Base-by-base conservation (phyloP, 139 green algal genomes). In the Chlorella ohadii region DNA sequence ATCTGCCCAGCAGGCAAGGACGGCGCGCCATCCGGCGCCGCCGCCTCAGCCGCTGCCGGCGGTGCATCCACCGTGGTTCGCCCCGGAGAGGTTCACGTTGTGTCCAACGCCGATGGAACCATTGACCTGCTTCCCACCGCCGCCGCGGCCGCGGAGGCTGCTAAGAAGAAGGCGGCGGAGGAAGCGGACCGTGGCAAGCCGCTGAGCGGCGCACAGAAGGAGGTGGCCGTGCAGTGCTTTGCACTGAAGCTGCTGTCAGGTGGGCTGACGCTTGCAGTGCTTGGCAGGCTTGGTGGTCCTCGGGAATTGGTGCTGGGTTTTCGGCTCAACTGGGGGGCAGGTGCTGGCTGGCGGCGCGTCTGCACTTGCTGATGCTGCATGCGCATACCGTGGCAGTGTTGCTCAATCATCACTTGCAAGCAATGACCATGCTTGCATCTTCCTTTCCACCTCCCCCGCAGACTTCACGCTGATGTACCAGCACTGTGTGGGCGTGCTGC, bases 391-490 rank as follows among this genome's bases (percentile, higher is more conserved):
- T n/a, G n/a, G n/a, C n/a, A n/a, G n/a, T n/a, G n/a, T n/a, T n/a
- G n/a, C n/a, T n/a, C n/a, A n/a, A n/a, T n/a, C n/a, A n/a, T n/a
- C n/a, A n/a, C n/a, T n/a, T n/a, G n/a, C n/a, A n/a, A n/a, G n/a
- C n/a, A n/a, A n/a, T n/a, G n/a, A n/a, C n/a, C n/a, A n/a, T n/a
- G n/a, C n/a, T n/a, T n/a, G n/a, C n/a, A n/a, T n/a, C n/a, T n/a
- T n/a, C n/a, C n/a, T n/a, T n/a, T n/a, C n/a, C n/a, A n/a, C n/a
- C n/a, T n/a, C n/a, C n/a, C n/a, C 9, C 44, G 6, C 61, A 67
- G 96, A 98, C 41, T 95, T 96, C 86, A 91, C 87, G 13, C 91
- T 98, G 25, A 86, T 96, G 72, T 97, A 96, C 90, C 86, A 85
- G 55, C 83, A 92, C 44, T 91, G 89, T 23, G 89, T 96, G 15